Evolutionary conservation across 352 stramenopile genomes (phyloP).

Genomic region (Pythium rhizo-oryzae): DNA sequence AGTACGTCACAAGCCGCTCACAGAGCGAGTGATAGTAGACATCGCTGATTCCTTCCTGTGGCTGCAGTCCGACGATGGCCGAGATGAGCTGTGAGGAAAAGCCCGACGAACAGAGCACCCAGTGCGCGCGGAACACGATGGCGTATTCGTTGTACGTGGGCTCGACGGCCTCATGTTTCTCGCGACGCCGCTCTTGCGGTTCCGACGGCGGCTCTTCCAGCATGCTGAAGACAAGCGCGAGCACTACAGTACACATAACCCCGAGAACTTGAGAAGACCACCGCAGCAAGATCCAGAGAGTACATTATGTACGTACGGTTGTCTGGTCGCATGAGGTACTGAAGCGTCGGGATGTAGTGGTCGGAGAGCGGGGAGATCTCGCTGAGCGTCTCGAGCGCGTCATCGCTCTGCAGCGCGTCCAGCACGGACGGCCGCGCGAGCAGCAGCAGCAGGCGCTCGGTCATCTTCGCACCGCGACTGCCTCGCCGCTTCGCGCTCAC

Average conservation of each 20-base stretch:
- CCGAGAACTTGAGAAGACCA: not conserved
- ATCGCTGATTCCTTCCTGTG: not conserved
- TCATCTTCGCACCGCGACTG: slow-evolving; percentile 26
- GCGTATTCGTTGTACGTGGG: slow-evolving; percentile 67
- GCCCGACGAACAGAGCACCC: slow-evolving; percentile 57
- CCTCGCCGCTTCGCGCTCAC: too few species aligned
- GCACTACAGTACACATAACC: slow-evolving; percentile 44
- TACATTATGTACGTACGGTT: slow-evolving; percentile 42
- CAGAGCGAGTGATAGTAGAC: slow-evolving; percentile 33
- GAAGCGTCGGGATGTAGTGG: slow-evolving; percentile 57
- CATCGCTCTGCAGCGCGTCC: slow-evolving; percentile 48
- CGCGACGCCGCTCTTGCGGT: not conserved
- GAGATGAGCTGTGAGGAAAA: slow-evolving; percentile 68
- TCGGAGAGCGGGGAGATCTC: slow-evolving; percentile 56
- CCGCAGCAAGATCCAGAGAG: not conserved
- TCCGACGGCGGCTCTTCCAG: slow-evolving; percentile 44
- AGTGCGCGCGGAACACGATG: slow-evolving; percentile 60
- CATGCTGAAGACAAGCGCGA: slow-evolving; percentile 48
- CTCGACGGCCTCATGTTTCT: slow-evolving; percentile 17
- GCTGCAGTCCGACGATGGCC: slow-evolving; percentile 54
- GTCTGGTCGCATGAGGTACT: slow-evolving; percentile 66
- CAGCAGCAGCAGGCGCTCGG: slow-evolving; percentile 53
- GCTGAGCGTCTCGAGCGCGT: slow-evolving; percentile 49
- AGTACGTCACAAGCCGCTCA: slow-evolving; percentile 40
- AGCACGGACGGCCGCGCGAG: slow-evolving; percentile 43